Base-by-base conservation (phyloP, 2,329 filamentous ascomycete species). In the Coniella lustricola region DNA sequence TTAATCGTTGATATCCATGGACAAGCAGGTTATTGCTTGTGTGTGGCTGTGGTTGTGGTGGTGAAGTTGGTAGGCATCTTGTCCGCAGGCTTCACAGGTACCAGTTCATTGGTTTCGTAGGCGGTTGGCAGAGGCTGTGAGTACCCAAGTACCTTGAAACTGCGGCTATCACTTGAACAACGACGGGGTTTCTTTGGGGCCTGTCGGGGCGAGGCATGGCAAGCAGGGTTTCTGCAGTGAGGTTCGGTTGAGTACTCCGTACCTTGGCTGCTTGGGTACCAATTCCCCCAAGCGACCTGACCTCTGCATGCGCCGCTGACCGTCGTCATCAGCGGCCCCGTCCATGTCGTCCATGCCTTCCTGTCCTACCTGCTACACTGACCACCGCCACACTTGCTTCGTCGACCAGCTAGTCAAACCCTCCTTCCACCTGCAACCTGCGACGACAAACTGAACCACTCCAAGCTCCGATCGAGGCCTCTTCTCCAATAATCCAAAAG, bases 151-250 rank as follows among this genome's bases (percentile, higher is more conserved):
- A n/a, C 14, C 22, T 32, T 18, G n/a, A 20, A 14, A 9, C 21
- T n/a, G n/a, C n/a, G n/a, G n/a, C n/a, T n/a, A n/a, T n/a, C n/a
- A n/a, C n/a, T n/a, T n/a, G n/a, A n/a, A n/a, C n/a, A n/a, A n/a
- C n/a, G n/a, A n/a, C n/a, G n/a, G n/a, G n/a, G n/a, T n/a, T n/a
- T n/a, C n/a, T n/a, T n/a, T n/a, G n/a, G 22, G 22, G 22, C 22
- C 38, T 21, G 38, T 21, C 29, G 8, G 7, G 38, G n/a, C 38
- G 12, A 9, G 16, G 39, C 39, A 12, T 42, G 40, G 40, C n/a
- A 18, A 41, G 17, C 40, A 42, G 40, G 40, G 40, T 42, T 35
- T 41, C 9, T 17, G 31, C n/a, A n/a, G n/a, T n/a, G n/a, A n/a
- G n/a, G n/a, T n/a, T n/a, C n/a, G n/a, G n/a, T n/a, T n/a, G n/a